Evolutionary conservation across 495 filamentous ascomycete genomes (phyloP).

Genomic region (Penicillium canescens): DNA sequence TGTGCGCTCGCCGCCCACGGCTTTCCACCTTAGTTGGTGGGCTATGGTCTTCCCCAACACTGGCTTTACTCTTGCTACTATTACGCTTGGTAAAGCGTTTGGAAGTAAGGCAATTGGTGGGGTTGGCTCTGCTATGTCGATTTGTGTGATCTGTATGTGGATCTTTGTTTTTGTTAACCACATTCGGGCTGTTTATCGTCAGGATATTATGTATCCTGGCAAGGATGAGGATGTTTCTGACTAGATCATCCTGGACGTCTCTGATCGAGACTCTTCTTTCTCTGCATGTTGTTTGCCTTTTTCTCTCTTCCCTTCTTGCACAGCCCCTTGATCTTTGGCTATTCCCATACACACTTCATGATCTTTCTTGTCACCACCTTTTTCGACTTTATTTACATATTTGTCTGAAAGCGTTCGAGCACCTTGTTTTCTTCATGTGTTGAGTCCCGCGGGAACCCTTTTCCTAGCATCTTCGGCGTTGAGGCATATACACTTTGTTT

Average conservation of each 20-base stretch:
- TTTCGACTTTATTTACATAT: neutral
- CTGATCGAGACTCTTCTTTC: neutral
- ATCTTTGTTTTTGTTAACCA: constrained; percentile 55
- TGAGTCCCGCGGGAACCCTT: neutral
- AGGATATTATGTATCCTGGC: constrained; percentile 61
- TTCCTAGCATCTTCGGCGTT: constrained; percentile 1
- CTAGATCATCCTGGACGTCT: constrained; percentile 3
- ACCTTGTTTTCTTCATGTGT: neutral
- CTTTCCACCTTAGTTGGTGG: constrained; percentile 51
- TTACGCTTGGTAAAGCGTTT: constrained; percentile 43
- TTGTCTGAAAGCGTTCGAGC: constrained; percentile 3
- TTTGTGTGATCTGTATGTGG: constrained; percentile 58
- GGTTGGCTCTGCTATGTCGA: constrained; percentile 43
- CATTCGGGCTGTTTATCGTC: constrained; percentile 49
- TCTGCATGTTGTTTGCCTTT: constrained; percentile 1
- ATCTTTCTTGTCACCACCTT: neutral
- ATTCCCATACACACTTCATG: neutral
- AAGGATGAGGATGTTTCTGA: constrained; percentile 60
- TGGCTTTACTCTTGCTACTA: constrained; percentile 48
- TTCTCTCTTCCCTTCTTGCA: constrained; percentile 3
- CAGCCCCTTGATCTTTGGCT: neutral
- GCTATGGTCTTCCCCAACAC: constrained; percentile 53
- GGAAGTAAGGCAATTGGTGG: constrained; percentile 39
- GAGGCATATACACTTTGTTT: neutral
- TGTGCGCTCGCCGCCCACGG: constrained; percentile 50